Evolutionary conservation across 1,284 basidiomycete genomes (phyloP).

Genomic region (Earliella scabrosa): DNA sequence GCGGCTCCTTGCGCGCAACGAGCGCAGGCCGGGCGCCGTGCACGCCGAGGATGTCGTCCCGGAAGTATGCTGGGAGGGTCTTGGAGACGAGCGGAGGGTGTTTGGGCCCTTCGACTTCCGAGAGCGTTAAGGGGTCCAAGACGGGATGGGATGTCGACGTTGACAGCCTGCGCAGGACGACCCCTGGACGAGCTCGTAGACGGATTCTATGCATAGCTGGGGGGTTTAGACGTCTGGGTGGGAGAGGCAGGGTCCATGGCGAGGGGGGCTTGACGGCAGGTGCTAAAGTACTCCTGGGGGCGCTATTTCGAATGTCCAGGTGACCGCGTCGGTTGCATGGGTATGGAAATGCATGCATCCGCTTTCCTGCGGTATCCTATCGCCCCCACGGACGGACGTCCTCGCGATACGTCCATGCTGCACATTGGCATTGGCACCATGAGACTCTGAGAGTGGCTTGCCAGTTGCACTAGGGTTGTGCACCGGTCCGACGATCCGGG

Average conservation of each 20-base stretch:
- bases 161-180: background rate
- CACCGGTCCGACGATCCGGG: too few relatives aligned
- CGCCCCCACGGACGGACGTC: too few relatives aligned
- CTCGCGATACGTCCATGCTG: too few relatives aligned
- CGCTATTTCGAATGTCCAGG: too few relatives aligned
- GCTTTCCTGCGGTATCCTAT: too few relatives aligned
- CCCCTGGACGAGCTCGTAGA: background rate
- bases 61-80: constrained; percentile 72
- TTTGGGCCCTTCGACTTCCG: constrained; percentile 61
- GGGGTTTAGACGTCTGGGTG: background rate
- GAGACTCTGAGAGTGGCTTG: too few relatives aligned
- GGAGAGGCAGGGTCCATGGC: background rate
- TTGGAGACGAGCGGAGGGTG: constrained; percentile 61
- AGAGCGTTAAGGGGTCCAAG: constrained; percentile 36
- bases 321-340: too few relatives aligned
- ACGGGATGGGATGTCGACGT: background rate
- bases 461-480: too few relatives aligned
- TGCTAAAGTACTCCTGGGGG: too few relatives aligned
- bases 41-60: constrained; percentile 53
- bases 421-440: too few relatives aligned
- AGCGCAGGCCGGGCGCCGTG: constrained; percentile 63
- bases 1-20: constrained; percentile 63
- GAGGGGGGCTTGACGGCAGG: too few relatives aligned
- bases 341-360: too few relatives aligned
- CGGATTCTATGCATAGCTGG: background rate